Percentiles rank a stretch among this genome's conserved stretches.
Evolutionary conservation across 768 basidiomycete genomes (phyloP).

Genomic region (Kwoniella newhampshirensis): DNA sequence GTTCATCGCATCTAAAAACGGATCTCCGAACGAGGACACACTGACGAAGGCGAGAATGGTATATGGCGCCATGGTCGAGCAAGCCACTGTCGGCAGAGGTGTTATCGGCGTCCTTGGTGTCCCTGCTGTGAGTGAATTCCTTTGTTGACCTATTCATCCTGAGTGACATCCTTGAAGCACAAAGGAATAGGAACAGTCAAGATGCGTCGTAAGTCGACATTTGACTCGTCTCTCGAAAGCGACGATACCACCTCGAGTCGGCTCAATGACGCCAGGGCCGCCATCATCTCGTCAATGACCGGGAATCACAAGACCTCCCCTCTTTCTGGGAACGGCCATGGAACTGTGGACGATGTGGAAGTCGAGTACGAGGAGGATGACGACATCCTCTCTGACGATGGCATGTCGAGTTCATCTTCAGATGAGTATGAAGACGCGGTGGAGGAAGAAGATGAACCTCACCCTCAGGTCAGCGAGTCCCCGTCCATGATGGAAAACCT

Average conservation of each 20-base stretch:
- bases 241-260: background rate
- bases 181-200: constrained; percentile 53
- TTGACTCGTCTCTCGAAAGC: background rate
- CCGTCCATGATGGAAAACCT: constrained; percentile 17
- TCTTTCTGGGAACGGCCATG: constrained; percentile 52
- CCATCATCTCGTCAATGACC: constrained; percentile 13
- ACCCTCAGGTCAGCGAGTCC: constrained; percentile 7
- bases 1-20: constrained; percentile 54
- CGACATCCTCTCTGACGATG: constrained; percentile 35
- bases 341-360: constrained; percentile 52
- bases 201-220: constrained; percentile 24
- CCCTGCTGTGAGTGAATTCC: constrained; percentile 46
- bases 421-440: constrained; percentile 41
- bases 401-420: constrained; percentile 35
- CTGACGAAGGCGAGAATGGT: constrained; percentile 58
- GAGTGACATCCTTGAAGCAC: constrained; percentile 34
- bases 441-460: constrained; percentile 35
- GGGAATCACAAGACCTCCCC: constrained; percentile 45
- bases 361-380: constrained; percentile 57
- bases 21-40: constrained; percentile 47
- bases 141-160: background rate
- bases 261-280: constrained; percentile 12
- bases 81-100: constrained; percentile 18
- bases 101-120: constrained; percentile 41
- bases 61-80: constrained; percentile 27